phyloP scores from a whole-genome alignment of 1,284 basidiomycete species.

The Ceratorhiza oryzae-sativae region DNA sequence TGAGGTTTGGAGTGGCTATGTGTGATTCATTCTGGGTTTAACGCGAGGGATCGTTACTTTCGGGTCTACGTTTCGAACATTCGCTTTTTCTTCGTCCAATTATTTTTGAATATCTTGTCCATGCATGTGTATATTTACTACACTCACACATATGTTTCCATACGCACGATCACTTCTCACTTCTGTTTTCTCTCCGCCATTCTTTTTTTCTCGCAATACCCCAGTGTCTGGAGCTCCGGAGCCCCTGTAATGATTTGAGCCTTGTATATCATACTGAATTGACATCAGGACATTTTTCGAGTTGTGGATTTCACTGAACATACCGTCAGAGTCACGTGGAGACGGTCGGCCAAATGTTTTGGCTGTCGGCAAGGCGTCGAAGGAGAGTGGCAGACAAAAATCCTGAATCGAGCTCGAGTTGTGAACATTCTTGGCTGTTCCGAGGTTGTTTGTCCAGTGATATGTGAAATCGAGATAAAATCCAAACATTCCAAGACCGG shows the following conservation, averaged over 20 bases:
- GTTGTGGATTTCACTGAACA: too few relatives aligned
- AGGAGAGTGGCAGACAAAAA: not conserved
- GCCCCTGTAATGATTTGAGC: slow-evolving; percentile 30
- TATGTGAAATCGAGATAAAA: too few relatives aligned
- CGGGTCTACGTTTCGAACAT: not conserved
- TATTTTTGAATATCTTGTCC: slow-evolving; percentile 11
- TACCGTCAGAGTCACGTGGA: slow-evolving; percentile 18
- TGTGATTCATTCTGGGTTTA: slow-evolving; percentile 33
- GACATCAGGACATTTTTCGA: slow-evolving; percentile 12
- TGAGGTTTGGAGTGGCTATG: slow-evolving; percentile 35
- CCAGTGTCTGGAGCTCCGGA: slow-evolving; percentile 37
- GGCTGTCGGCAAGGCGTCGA: not conserved
- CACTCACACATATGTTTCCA: slow-evolving; percentile 40
- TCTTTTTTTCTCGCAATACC: slow-evolving; percentile 3
- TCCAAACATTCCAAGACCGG: too few relatives aligned
- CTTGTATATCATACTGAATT: slow-evolving; percentile 21
- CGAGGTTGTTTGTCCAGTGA: too few relatives aligned
- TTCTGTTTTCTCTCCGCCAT: not conserved
- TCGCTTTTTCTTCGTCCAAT: slow-evolving; percentile 16
- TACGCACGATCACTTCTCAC: slow-evolving; percentile 37
- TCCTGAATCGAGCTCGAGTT: too few relatives aligned
- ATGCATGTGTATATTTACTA: slow-evolving; percentile 39
- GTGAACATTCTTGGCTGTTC: not conserved
- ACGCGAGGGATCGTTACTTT: slow-evolving; percentile 5
- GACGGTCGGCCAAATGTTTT: not conserved